Base-by-base conservation (phyloP, 805 yeast species). In the Zygosaccharomyces bailii region DNA sequence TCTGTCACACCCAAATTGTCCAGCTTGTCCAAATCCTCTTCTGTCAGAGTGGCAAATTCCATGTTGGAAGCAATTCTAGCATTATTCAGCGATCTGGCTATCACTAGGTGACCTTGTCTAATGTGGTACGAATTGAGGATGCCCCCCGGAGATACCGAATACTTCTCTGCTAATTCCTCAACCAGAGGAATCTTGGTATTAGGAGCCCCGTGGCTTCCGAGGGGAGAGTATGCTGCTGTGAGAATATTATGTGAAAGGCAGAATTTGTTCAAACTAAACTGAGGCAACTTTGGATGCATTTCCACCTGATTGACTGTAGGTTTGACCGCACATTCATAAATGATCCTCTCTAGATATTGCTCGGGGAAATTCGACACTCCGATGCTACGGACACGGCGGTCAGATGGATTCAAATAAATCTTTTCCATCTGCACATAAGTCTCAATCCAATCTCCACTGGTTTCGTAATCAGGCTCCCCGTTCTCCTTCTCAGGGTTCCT, bases 1-100 rank as follows among this genome's bases (percentile, higher is more conserved):
- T 64, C 42, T 3, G 51, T 47, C 5, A 50, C 40, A 32, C 73
- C 73, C 32, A 62, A 36, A 2, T 59, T 43, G 38, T 59, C 65
- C 48, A 76, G 55, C 18, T 52, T 51, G n/a, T 60, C 57, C 40
- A 76, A 43, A 37, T 78, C 81, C 38, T 69, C 74, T 14, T 56
- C 53, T 23, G 70, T 57, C 30, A 79, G 63, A 13, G 70, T 65
- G 29, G 68, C 66, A 40, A 63, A 52, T 48, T 67, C 64, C 32
- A 69, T 57, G 56, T 73, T 72, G 16, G 66, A 53, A 20, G 62
- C 59, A 40, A 86, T 75, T 60, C 95, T 78, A 18, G 73, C 74
- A n/a, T 76, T 69, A 41, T 84, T 86, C 11, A 80, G 71, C 0
- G 95, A 82, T 67, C 90, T 78, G 35, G 93, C 88, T 37, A 86